These are phyloP conservation scores for Taiozyma sp. DNA, from an alignment of 1,139 yeast genomes.

Conservation along the genomic window DNA sequence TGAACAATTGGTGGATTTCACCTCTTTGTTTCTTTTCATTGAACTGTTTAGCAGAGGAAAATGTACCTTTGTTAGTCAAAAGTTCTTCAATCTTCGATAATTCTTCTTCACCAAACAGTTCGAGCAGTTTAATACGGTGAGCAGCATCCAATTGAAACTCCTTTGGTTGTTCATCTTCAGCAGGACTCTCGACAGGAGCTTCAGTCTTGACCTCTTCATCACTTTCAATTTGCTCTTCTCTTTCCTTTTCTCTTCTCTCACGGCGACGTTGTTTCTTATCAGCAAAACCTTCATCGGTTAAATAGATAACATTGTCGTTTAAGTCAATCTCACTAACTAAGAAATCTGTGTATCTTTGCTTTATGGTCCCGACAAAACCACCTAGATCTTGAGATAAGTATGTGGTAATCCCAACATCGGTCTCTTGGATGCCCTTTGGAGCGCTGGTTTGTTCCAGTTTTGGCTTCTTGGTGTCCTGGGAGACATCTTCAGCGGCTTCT, in stretches of 20 bases:
- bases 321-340: slow-evolving; percentile 81
- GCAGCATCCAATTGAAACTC: slow-evolving; percentile 36
- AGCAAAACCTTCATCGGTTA: slow-evolving; percentile 69
- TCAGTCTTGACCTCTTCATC: slow-evolving; percentile 5
- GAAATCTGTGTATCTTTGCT: slow-evolving; percentile 92
- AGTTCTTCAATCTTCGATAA: slow-evolving; percentile 53
- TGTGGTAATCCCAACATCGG: slow-evolving; percentile 81
- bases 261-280: slow-evolving; percentile 48
- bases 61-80: slow-evolving; percentile 48
- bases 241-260: slow-evolving; percentile 35
- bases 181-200: slow-evolving; percentile 2
- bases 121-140: slow-evolving; percentile 42
- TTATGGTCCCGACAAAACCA: slow-evolving; percentile 77
- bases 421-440: slow-evolving; percentile 37
- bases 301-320: slow-evolving; percentile 67
- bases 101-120: slow-evolving; percentile 56
- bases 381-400: slow-evolving; percentile 49
- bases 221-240: slow-evolving; percentile 15
- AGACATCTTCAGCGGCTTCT: slow-evolving; percentile 1
- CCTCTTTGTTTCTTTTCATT: slow-evolving; percentile 72
- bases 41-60: slow-evolving; percentile 55
- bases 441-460: slow-evolving; percentile 1
- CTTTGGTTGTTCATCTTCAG: slow-evolving; percentile 22
- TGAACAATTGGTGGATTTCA: slow-evolving; percentile 66
- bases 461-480: slow-evolving; percentile 7